phyloP scores from a whole-genome alignment of 495 filamentous ascomycete species.

The Penicillium subrubescens region DNA sequence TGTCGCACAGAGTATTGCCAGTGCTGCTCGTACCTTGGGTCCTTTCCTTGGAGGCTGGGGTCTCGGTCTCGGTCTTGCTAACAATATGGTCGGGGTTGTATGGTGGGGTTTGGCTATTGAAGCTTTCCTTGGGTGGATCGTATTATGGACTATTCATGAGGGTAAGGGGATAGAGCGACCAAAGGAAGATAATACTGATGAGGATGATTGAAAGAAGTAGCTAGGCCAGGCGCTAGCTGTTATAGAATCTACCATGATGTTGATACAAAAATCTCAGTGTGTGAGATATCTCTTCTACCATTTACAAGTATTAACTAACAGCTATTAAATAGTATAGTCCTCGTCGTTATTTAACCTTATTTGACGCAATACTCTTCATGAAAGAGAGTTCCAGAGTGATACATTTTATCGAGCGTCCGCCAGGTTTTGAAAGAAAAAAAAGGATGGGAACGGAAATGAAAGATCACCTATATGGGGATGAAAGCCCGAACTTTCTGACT shows the following conservation, averaged over 20 bases:
- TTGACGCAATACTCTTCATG: too few species aligned
- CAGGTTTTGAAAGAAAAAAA: too few species aligned
- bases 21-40: constrained; percentile 62
- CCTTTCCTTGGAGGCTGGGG: constrained; percentile 66
- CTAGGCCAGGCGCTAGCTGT: neutral
- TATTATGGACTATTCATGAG: constrained; percentile 55
- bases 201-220: constrained; percentile 15
- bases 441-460: too few species aligned
- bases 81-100: constrained; percentile 66
- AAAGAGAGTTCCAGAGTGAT: too few species aligned
- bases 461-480: too few species aligned
- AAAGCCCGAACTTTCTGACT: too few species aligned
- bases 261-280: neutral
- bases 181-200: constrained; percentile 23
- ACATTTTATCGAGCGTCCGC: too few species aligned
- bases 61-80: constrained; percentile 62
- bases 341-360: too few species aligned
- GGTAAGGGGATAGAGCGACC: constrained; percentile 48
- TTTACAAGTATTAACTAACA: too few species aligned
- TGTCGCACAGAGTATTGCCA: constrained; percentile 63
- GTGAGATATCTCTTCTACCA: neutral
- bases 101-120: constrained; percentile 68
- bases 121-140: constrained; percentile 51
- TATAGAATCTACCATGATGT: neutral
- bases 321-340: too few species aligned